Base-by-base conservation (phyloP, 2,329 filamentous ascomycete genomes). In the Monilinia laxa region DNA sequence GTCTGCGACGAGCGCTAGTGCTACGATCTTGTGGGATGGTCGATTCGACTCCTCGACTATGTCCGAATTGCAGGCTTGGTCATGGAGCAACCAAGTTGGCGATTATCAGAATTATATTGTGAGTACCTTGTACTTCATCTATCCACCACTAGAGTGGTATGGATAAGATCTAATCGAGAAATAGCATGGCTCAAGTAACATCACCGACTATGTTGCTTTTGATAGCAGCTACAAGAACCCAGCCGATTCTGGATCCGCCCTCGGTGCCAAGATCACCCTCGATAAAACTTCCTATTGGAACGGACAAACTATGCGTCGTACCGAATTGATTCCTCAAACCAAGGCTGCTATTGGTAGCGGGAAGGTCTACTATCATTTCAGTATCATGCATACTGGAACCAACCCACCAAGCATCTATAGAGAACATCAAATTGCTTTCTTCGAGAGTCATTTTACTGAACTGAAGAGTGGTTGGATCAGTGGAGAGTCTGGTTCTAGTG, bases 371-470 rank as follows among this genome's bases (percentile, higher is more conserved):
- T 92, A 91, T 77, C 89, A 92, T 77, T 91, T 91, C 78, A 87
- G 83, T 68, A 83, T 92, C 70, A 86, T 84, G 81, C 81, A 84
- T 56, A 80, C 78, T 18, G 80, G 79, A 54, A 81, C 79, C 23
- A 90, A 91, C 73, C 80, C 87, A 0, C 89, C 89, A 0, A 83
- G 82, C 52, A 79, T 82, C 5, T 83, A 81, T 14, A 83, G 87
- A 65, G 89, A 92, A 80, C 89, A 92, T 77, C 89, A 91, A 78
- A 81, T 82, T 73, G 78, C 76, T 75, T 83, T 83, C 77, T 87
- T 87, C 79, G 88, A 90, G 78, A 85, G 82, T 75, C 89, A 91
- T 78, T 91, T 91, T 77, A 91, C 88, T 16, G 89, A 91, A 80
- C 78, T 92, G 76, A 91, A 91, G 80, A 85, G 85, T 67, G 89